Conservation (phyloP, 2,329 filamentous ascomycete genomes). For the Botrytis fabae region DNA sequence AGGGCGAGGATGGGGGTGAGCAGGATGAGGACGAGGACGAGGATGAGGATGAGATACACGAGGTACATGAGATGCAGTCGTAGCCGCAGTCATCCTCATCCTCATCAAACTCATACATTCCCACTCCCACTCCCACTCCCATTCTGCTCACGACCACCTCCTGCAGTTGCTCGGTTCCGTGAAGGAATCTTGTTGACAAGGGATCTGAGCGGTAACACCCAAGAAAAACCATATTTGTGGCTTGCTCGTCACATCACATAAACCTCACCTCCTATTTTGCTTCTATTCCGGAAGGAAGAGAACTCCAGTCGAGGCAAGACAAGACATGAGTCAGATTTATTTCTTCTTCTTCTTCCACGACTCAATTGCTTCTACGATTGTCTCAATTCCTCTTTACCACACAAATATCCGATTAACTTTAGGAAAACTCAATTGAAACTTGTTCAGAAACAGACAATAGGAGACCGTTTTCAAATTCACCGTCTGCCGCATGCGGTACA, state of each 20-base stretch:
- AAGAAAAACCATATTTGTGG: not conserved
- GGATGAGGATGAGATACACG: not conserved
- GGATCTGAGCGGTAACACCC: not conserved
- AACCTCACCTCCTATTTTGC: not conserved
- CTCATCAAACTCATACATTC: not conserved
- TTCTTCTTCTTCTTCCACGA: not conserved
- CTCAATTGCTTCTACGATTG: not conserved
- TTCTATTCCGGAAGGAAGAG: not conserved
- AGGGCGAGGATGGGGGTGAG: too few species aligned
- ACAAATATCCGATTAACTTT: constrained; percentile 1
- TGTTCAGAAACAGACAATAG: not conserved
- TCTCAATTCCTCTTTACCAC: not conserved
- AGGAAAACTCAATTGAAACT: constrained; percentile 4
- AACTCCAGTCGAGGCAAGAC: not conserved
- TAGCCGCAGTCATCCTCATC: not conserved
- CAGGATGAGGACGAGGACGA: too few species aligned
- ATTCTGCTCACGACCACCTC: not conserved
- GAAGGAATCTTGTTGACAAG: constrained; percentile 2
- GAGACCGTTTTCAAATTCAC: constrained; percentile 13
- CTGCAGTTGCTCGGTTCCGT: not conserved
- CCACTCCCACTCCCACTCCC: not conserved
- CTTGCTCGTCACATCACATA: not conserved
- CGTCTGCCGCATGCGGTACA: constrained; percentile 5
- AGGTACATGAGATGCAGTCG: not conserved
- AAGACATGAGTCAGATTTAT: constrained; percentile 15